These are phyloP conservation scores for Apophysomyces ossiformis DNA, from an alignment of 371 early-diverging fungal genomes.

Conservation along the genomic window DNA sequence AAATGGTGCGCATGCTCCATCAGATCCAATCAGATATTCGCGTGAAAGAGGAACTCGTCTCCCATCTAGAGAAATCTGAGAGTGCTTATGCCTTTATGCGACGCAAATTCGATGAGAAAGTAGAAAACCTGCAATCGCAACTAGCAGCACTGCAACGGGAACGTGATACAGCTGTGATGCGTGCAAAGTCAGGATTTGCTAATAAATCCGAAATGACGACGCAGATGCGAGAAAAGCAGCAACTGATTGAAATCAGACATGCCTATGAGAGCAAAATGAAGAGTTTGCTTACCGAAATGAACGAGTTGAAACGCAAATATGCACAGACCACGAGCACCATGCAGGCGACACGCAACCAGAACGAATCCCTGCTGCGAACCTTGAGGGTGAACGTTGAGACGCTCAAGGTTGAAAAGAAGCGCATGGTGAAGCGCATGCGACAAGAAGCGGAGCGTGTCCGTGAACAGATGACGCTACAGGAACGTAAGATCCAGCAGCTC, in stretches of 20 bases:
- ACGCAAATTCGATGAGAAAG: slow-evolving; percentile 75
- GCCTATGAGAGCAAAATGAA: slow-evolving; percentile 75
- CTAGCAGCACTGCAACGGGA: slow-evolving; percentile 66
- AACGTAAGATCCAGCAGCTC: slow-evolving; percentile 76
- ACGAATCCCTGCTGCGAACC: slow-evolving; percentile 56
- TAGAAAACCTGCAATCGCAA: slow-evolving; percentile 60
- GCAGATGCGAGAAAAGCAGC: slow-evolving; percentile 34
- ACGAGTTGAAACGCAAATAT: slow-evolving; percentile 65
- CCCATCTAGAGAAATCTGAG: slow-evolving; percentile 63
- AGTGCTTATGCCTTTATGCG: slow-evolving; percentile 62
- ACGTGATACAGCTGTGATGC: slow-evolving; percentile 64
- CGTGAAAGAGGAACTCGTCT: slow-evolving; percentile 66
- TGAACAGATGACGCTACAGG: slow-evolving; percentile 66
- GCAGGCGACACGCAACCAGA: slow-evolving; percentile 58
- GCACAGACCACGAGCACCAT: slow-evolving; percentile 58
- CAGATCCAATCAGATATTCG: slow-evolving; percentile 76
- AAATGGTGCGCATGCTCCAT: slow-evolving; percentile 56
- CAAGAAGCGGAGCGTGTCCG: slow-evolving; percentile 71
- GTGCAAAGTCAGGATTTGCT: slow-evolving; percentile 25
- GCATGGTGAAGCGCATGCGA: slow-evolving; percentile 80
- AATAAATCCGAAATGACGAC: slow-evolving; percentile 26
- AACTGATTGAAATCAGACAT: slow-evolving; percentile 37
- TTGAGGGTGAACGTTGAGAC: slow-evolving; percentile 64
- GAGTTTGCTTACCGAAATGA: slow-evolving; percentile 68
- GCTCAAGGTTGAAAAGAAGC: slow-evolving; percentile 76